Evolutionary conservation across 2,329 filamentous ascomycete species (phyloP).

Genomic region (Phyllosticta ampelicida): DNA sequence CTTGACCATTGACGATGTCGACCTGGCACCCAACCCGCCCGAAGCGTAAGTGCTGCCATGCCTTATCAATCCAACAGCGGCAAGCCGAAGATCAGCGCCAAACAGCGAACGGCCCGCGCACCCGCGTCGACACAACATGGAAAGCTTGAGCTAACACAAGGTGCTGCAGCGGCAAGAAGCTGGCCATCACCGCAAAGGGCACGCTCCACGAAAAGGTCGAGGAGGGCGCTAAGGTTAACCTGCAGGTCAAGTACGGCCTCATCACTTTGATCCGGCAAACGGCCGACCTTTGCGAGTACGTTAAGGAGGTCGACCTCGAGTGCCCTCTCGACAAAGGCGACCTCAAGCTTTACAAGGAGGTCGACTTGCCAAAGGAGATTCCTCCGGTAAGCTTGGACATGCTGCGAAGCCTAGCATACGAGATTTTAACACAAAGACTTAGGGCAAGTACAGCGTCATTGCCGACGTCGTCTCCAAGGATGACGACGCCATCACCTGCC

Average conservation of each 20-base stretch:
- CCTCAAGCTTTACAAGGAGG: constrained; percentile 63
- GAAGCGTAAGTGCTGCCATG: constrained; percentile 53
- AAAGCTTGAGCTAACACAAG: not conserved
- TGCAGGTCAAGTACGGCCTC: constrained; percentile 88
- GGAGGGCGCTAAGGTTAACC: constrained; percentile 66
- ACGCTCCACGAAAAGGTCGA: constrained; percentile 61
- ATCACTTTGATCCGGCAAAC: constrained; percentile 77
- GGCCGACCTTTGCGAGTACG: constrained; percentile 79
- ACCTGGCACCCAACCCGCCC: constrained; percentile 79
- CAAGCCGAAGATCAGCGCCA: not conserved
- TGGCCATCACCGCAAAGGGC: constrained; percentile 70
- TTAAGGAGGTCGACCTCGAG: constrained; percentile 74
- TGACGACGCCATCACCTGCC: constrained; percentile 68
- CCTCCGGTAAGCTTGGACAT: constrained; percentile 58
- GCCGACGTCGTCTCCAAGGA: constrained; percentile 75
- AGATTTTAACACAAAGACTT: constrained; percentile 4
- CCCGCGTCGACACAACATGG: not conserved
- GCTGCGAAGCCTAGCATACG: not conserved
- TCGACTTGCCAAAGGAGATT: constrained; percentile 76
- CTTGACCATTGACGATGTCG: constrained; percentile 65
- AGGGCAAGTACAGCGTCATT: constrained; percentile 84
- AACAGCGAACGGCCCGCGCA: not conserved
- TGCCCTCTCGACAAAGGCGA: constrained; percentile 80
- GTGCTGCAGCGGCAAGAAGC: constrained; percentile 56
- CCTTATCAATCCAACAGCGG: not conserved